These are phyloP conservation scores for Russula dissimulans DNA, from an alignment of 768 basidiomycete genomes.

Conservation along the genomic window DNA sequence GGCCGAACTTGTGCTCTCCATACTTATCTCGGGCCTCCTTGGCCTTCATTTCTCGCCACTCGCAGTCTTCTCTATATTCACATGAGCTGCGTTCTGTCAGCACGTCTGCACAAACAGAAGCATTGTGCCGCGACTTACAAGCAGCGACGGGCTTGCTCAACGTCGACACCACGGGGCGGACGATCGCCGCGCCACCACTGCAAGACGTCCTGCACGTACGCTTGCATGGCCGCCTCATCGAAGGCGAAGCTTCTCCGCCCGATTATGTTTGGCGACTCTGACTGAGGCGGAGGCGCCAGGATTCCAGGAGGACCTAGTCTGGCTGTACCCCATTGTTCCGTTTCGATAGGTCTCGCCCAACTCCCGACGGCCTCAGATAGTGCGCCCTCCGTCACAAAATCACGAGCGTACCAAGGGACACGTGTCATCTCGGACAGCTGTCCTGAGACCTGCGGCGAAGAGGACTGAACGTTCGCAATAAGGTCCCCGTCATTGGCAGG, in stretches of 20 bases:
- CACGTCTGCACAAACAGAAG: background rate
- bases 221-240: conserved; percentile 43
- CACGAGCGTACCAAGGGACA: conserved; percentile 27
- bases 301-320: background rate
- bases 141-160: conserved; percentile 55
- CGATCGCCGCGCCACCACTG: conserved; percentile 72
- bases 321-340: background rate
- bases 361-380: background rate
- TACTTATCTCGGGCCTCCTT: conserved; percentile 14
- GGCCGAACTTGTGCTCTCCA: background rate
- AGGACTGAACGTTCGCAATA: background rate
- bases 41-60: conserved; percentile 32
- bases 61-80: conserved; percentile 36
- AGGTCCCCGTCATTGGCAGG: background rate
- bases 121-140: conserved; percentile 37
- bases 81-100: conserved; percentile 24
- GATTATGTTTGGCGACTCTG: conserved; percentile 37
- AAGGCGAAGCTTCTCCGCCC: conserved; percentile 54
- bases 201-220: conserved; percentile 44
- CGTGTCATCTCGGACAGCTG: conserved; percentile 18
- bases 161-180: conserved; percentile 57
- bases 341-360: background rate
- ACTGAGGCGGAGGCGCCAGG: background rate
- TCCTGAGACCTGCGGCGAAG: background rate
- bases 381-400: conserved; percentile 21